phyloP scores from a whole-genome alignment of 176 grass and related monocot species.

The Puccinellia tenuiflora region DNA sequence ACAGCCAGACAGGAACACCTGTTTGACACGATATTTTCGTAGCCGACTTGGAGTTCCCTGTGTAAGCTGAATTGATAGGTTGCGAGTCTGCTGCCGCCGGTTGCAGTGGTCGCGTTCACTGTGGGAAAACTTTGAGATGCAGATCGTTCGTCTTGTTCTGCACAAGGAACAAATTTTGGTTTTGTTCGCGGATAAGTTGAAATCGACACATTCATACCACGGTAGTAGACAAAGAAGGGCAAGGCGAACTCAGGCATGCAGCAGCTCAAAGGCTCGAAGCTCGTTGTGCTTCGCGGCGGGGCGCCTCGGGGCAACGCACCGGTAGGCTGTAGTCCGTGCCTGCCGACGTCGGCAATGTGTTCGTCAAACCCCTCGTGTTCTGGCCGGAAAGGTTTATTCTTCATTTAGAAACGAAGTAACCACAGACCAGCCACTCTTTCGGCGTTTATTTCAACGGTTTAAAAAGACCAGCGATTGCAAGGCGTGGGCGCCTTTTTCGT shows the following conservation, averaged over 20 bases:
- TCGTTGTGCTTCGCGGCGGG: neutral
- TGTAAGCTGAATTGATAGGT: neutral
- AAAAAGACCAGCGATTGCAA: neutral
- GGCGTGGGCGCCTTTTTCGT: no score
- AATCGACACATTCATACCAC: neutral
- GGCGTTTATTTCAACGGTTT: neutral
- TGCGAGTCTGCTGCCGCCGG: neutral
- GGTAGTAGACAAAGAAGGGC: neutral
- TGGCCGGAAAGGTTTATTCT: slow-evolving; percentile 4
- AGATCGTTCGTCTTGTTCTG: neutral
- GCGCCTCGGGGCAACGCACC: neutral
- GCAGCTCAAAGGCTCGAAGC: neutral
- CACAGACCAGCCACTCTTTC: neutral
- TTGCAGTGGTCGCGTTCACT: neutral
- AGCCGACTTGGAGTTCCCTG: neutral
- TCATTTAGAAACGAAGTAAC: slow-evolving; percentile 26
- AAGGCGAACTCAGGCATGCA: no score
- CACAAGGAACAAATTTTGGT: neutral
- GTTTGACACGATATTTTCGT: neutral
- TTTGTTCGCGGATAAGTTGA: neutral
- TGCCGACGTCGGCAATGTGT: slow-evolving; percentile 22
- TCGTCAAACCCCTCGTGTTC: slow-evolving; percentile 28
- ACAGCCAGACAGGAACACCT: neutral
- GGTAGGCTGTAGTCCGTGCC: neutral
- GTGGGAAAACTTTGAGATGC: neutral